Evolutionary conservation across 768 basidiomycete species (phyloP), one percentile per base, ranked within the genome.

Genomic region (Lepiota venenata): DNA sequence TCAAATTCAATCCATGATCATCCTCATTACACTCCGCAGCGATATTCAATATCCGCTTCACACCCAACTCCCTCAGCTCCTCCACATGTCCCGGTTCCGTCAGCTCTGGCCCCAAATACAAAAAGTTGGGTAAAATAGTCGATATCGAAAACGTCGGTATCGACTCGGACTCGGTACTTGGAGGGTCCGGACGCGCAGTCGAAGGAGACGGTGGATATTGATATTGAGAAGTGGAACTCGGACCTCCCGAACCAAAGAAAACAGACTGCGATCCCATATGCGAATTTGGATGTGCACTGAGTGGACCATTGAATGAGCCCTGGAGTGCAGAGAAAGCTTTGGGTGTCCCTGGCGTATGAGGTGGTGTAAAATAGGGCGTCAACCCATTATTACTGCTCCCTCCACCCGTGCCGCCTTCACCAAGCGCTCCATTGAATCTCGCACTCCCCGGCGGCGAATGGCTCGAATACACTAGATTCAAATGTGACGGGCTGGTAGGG

Each of bases 81-180:
- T 81, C 74, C 15, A 93, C 87, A 61, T 98, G 91, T 58, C 85
- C 87, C 48, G 77, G 74, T 10, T 75, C 69, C 3, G 87, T 87
- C 22, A 91, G 76, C 68, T 98, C 96, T 0, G 95, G 92, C 1
- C 95, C 96, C 29, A 98, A 79, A 69, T 83, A 98, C 22, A 98
- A 74, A 71, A 97, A 97, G 54, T 84, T 81, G 2, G 95, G 94
- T 2, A 98, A 75, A 59, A 98, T 97, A 16, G 88, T 90, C 14
- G 93, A 96, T 36, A 97, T 83, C n/a, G 77, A 73, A 66, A 97
- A 98, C 4, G 70, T 69, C 4, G 84, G 83, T 60, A 82, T 77
- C 20, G 82, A 71, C 47, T 82, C 78, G 3, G 80, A 80, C 4
- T 60, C 70, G 3, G 82, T 82, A 2, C 77, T 82, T 20, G 85